Evolutionary conservation across 371 early-diverging fungal species (phyloP).

Genomic region (Mortierella sp.): DNA sequence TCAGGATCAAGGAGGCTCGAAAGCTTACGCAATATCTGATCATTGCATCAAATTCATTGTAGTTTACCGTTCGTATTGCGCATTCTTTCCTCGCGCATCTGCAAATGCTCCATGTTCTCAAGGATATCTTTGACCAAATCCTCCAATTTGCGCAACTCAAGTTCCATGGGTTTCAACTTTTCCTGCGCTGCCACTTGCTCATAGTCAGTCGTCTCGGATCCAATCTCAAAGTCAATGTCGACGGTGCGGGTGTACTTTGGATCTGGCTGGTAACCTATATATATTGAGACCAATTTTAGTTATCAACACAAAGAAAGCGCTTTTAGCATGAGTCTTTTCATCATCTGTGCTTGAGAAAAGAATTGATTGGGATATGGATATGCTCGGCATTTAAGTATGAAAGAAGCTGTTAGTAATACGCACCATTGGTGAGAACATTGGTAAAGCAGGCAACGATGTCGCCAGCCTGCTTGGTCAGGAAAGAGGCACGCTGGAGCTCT

Average conservation of each 20-base stretch:
- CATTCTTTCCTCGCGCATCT: constrained; percentile 82
- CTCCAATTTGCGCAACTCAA: constrained; percentile 89
- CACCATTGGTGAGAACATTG: constrained; percentile 81
- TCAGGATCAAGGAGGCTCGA: background rate
- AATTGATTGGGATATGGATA: background rate
- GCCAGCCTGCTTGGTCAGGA: constrained; percentile 86
- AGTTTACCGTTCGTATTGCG: constrained; percentile 89
- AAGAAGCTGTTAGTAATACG: background rate
- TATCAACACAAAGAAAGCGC: background rate
- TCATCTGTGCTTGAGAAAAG: background rate
- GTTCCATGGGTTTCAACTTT: constrained; percentile 88
- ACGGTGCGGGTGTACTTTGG: constrained; percentile 71
- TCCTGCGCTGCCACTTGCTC: constrained; percentile 74
- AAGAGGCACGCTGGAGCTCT: constrained; percentile 64
- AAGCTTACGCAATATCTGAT: background rate
- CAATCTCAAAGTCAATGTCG: constrained; percentile 85
- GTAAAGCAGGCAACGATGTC: constrained; percentile 91
- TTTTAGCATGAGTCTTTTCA: background rate
- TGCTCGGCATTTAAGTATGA: no score
- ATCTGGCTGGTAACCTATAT: constrained; percentile 70
- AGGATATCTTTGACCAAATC: constrained; percentile 80
- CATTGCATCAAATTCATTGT: constrained; percentile 75
- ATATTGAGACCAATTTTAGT: background rate
- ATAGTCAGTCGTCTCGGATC: constrained; percentile 87
- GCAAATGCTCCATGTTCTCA: constrained; percentile 85